Conservation (phyloP, 116 monocot genomes). For the Iris pallida region DNA sequence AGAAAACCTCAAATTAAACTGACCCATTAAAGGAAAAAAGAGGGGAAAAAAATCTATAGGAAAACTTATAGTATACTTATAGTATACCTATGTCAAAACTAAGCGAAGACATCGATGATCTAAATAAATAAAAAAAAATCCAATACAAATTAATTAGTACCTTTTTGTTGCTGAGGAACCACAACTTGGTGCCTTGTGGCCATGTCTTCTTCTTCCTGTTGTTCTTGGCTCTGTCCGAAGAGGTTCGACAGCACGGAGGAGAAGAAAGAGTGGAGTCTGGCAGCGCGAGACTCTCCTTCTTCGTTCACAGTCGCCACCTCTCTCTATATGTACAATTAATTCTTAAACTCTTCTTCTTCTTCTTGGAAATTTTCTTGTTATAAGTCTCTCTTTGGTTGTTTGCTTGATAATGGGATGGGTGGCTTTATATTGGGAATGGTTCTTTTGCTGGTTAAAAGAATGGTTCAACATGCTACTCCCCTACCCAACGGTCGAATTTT, state of each 20-base stretch:
- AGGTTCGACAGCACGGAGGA: slow-evolving; percentile 14
- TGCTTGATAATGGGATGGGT: neutral
- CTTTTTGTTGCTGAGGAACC: slow-evolving; percentile 10
- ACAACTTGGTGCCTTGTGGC: slow-evolving; percentile 4
- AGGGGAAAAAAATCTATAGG: neutral
- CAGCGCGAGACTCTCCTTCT: slow-evolving; percentile 7
- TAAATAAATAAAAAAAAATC: neutral
- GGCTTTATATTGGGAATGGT: neutral
- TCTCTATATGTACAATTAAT: neutral
- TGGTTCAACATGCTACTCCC: no score
- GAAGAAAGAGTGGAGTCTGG: slow-evolving; percentile 14
- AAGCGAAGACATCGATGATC: neutral
- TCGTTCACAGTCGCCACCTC: neutral
- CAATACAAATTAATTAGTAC: neutral
- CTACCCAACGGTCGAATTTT: neutral
- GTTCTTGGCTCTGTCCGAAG: slow-evolving; percentile 2
- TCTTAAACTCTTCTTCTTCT: neutral
- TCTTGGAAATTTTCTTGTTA: neutral
- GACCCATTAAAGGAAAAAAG: neutral
- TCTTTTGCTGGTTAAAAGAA: no score
- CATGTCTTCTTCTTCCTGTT: slow-evolving; percentile 13
- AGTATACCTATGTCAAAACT: neutral
- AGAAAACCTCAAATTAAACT: neutral
- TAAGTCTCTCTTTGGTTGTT: neutral
- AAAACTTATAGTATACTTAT: no score